Conservation (phyloP, 257 asterid species). For the Jacaranda mimosifolia region DNA sequence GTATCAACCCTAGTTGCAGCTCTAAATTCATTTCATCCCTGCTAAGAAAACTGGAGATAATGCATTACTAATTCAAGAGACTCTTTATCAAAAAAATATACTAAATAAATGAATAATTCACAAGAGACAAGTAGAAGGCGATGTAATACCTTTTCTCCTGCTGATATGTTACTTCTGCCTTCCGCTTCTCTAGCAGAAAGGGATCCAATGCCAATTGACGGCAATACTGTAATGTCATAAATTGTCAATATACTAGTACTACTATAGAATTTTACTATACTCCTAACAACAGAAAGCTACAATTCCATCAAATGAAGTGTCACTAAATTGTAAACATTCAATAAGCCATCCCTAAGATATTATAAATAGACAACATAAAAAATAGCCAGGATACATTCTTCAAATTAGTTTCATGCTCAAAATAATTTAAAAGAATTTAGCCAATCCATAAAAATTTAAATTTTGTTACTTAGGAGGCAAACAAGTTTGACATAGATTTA, state of each 20-base stretch:
- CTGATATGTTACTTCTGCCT: constrained; percentile 84
- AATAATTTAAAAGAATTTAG: neutral
- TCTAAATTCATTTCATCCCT: constrained; percentile 27
- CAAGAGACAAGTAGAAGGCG: constrained; percentile 12
- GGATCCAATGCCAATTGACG: constrained; percentile 93
- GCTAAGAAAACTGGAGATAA: neutral
- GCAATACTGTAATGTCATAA: constrained; percentile 66
- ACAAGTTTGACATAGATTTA: constrained; percentile 17
- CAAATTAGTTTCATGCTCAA: neutral
- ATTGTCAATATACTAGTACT: constrained; percentile 29
- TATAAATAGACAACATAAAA: no score
- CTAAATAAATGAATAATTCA: neutral
- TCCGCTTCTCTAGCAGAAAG: constrained; percentile 98
- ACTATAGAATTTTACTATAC: neutral
- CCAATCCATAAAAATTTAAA: constrained; percentile 16
- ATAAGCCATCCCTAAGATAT: neutral
- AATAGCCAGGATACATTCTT: no score
- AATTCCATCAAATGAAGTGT: constrained; percentile 27
- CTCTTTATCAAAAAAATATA: neutral
- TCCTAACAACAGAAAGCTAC: constrained; percentile 15
- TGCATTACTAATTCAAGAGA: constrained; percentile 1
- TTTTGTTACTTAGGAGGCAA: neutral
- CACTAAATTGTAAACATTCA: constrained; percentile 10
- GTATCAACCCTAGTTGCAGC: constrained; percentile 31
- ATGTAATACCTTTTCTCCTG: constrained; percentile 81